These are phyloP conservation scores for Marchantia paleacea DNA, from an alignment of 225 moss, liverwort and hornwort species.

Conservation along the genomic window DNA sequence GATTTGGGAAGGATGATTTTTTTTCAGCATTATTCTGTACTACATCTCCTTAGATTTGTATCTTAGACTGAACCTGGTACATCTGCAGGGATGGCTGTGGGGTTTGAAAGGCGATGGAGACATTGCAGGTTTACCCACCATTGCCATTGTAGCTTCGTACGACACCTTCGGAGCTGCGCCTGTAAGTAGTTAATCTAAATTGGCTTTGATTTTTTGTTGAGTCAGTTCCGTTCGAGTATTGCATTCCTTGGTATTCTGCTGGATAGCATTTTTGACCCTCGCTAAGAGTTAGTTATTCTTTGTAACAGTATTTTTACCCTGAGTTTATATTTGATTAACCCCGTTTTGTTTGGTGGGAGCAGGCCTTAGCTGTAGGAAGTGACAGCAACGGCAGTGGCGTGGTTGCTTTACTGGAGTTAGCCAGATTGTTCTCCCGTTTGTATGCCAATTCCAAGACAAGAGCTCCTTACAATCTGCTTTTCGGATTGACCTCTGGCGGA, in stretches of 20 bases:
- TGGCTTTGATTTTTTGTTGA: neutral
- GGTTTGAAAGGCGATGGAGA: constrained; percentile 85
- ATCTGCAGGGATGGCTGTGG: constrained; percentile 77
- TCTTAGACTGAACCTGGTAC: neutral
- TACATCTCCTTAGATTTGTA: neutral
- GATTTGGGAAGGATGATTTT: too few relatives aligned
- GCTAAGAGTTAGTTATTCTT: too few relatives aligned
- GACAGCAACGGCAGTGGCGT: constrained; percentile 89
- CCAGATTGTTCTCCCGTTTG: constrained; percentile 81
- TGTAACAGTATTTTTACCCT: too few relatives aligned
- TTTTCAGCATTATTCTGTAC: too few relatives aligned
- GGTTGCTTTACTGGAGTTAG: constrained; percentile 75
- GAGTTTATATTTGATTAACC: neutral
- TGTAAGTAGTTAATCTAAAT: constrained; percentile 44
- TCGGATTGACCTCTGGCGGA: constrained; percentile 88
- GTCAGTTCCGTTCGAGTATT: neutral
- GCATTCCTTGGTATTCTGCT: neutral
- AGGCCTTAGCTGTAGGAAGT: constrained; percentile 84
- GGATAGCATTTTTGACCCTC: neutral
- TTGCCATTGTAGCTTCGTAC: constrained; percentile 96
- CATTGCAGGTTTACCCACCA: constrained; percentile 70
- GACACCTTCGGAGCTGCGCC: constrained; percentile 98
- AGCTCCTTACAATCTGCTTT: constrained; percentile 85
- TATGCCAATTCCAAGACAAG: constrained; percentile 77
- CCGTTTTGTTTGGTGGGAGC: constrained; percentile 7